phyloP scores from a whole-genome alignment of 345 rosid species.

The Citrus australasica region DNA sequence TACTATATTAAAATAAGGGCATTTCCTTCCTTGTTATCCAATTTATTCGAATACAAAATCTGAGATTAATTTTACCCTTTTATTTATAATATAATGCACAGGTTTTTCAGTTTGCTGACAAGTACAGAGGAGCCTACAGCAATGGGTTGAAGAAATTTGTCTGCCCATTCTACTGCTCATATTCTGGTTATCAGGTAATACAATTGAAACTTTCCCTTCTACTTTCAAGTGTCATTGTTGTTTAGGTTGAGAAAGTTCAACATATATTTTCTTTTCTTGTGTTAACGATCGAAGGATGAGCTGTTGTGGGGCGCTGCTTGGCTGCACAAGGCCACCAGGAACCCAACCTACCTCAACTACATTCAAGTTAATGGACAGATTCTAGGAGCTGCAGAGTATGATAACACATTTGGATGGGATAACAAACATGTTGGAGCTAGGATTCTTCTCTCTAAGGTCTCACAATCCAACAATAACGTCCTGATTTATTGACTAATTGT shows the following conservation, averaged over 20 bases:
- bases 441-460: constrained; percentile 87
- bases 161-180: constrained; percentile 75
- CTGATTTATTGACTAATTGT: background rate
- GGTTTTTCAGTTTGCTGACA: constrained; percentile 76
- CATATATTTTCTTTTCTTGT: background rate
- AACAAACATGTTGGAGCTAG: constrained; percentile 92
- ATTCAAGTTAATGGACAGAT: constrained; percentile 75
- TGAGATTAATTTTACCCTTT: background rate
- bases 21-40: background rate
- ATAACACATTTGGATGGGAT: constrained; percentile 96
- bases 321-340: constrained; percentile 84
- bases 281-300: constrained; percentile 56
- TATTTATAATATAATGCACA: constrained; percentile 2
- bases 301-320: constrained; percentile 98
- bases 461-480: background rate
- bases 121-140: constrained; percentile 65
- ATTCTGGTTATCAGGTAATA: constrained; percentile 61
- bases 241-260: background rate
- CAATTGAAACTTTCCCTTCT: background rate
- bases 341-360: constrained; percentile 58
- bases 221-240: background rate
- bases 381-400: constrained; percentile 81
- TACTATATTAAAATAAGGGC: background rate
- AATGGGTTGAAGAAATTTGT: constrained; percentile 43
- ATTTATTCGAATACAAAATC: background rate